A percentile compares a stretch with the other conserved stretches of the same genome.
Evolutionary conservation across 148 eudicot species (phyloP).

Genomic region (Rhododendron henanense): DNA sequence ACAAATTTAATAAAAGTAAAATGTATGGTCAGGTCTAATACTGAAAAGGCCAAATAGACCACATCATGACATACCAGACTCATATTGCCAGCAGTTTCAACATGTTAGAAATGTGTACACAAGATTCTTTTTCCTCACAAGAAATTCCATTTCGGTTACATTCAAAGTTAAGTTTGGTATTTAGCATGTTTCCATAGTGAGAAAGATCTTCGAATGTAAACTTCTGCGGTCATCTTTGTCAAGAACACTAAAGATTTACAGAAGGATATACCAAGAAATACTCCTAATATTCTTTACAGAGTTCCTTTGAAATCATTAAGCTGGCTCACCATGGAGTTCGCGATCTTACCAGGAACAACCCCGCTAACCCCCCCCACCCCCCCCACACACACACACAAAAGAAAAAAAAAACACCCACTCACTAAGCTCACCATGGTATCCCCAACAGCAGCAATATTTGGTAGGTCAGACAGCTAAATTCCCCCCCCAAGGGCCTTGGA

Average conservation of each 20-base stretch:
- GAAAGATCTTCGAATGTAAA: not conserved
- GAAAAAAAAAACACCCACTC: not conserved
- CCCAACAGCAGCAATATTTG: not conserved
- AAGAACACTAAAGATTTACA: not conserved
- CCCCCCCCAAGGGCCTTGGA: not conserved
- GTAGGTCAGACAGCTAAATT: not conserved
- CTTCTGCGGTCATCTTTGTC: not conserved
- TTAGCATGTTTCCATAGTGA: not conserved
- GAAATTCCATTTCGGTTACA: not conserved
- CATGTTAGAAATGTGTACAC: not conserved
- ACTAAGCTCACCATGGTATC: slow-evolving; percentile 6
- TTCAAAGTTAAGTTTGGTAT: not conserved
- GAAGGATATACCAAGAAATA: not conserved
- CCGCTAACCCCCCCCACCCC: too few relatives aligned
- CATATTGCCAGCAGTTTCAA: not conserved
- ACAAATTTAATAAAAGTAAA: not conserved
- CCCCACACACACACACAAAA: too few relatives aligned
- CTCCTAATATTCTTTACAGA: not conserved
- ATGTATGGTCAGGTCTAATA: not conserved
- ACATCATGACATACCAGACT: not conserved
- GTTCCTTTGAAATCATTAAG: not conserved
- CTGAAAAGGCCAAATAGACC: not conserved
- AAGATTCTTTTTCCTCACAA: slow-evolving; percentile 3
- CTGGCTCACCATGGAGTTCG: not conserved
- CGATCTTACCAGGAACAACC: not conserved